Percentiles rank a stretch among this genome's conserved stretches.
These are phyloP conservation scores for Carex myosuroides DNA, from an alignment of 176 grass and related monocot genomes.

Conservation along the genomic window DNA sequence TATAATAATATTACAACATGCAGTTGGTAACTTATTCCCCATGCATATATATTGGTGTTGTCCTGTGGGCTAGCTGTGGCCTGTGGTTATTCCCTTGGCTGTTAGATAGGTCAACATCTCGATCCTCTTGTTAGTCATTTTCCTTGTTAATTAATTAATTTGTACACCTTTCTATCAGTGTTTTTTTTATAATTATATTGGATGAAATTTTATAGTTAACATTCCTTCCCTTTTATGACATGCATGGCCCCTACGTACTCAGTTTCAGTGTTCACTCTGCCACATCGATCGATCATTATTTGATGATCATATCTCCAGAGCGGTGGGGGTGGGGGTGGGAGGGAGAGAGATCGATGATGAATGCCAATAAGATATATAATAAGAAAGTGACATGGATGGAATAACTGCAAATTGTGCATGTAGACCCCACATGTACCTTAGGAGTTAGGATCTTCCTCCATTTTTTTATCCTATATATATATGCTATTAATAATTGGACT, in stretches of 20 bases:
- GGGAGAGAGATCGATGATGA: background rate
- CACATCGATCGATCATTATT: slow-evolving; percentile 13
- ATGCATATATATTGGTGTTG: background rate
- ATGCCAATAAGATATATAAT: background rate
- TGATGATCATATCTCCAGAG: background rate
- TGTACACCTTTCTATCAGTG: background rate
- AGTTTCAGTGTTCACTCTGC: slow-evolving; percentile 19
- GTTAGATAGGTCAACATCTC: slow-evolving; percentile 15
- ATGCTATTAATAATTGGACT: slow-evolving; percentile 18
- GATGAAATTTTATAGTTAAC: slow-evolving; percentile 12
- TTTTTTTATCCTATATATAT: slow-evolving; percentile 15
- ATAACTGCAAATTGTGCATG: slow-evolving; percentile 23
- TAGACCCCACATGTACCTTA: slow-evolving; percentile 24
- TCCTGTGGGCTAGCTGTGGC: background rate
- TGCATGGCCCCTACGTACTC: background rate
- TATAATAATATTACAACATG: slow-evolving; percentile 6
- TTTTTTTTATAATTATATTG: background rate
- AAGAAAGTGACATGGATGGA: slow-evolving; percentile 32
- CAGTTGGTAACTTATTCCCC: background rate
- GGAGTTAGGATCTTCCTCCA: slow-evolving; percentile 6
- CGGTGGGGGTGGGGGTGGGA: background rate
- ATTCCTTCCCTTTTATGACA: slow-evolving; percentile 17
- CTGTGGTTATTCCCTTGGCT: slow-evolving; percentile 22
- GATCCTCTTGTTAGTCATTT: background rate
- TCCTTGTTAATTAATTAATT: background rate